Evolutionary conservation across 257 asterid genomes (phyloP).

Genomic region (Solanum sejunctum): DNA sequence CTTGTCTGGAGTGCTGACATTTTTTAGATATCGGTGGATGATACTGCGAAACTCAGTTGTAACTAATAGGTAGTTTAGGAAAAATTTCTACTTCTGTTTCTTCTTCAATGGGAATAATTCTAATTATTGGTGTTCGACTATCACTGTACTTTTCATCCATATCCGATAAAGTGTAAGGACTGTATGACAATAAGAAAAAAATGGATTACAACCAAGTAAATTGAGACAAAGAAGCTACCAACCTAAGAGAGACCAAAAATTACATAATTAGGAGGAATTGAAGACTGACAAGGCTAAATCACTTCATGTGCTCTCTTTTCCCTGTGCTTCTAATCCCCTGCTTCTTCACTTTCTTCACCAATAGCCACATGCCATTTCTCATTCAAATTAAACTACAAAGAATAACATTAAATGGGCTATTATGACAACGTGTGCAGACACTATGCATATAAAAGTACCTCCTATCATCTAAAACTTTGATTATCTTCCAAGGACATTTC

Average conservation of each 20-base stretch:
- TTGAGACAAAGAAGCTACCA: neutral
- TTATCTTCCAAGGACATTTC: no score
- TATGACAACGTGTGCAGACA: no score
- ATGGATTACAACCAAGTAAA: constrained; percentile 2
- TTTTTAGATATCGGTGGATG: neutral
- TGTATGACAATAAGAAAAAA: constrained; percentile 3
- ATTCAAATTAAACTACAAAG: constrained; percentile 13
- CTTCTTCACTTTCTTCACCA: constrained; percentile 43
- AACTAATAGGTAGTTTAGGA: neutral
- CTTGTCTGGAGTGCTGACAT: neutral
- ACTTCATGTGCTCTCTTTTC: constrained; percentile 8
- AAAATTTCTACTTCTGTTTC: neutral
- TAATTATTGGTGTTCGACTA: constrained; percentile 13
- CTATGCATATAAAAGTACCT: no score
- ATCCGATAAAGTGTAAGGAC: constrained; percentile 10
- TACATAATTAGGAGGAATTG: constrained; percentile 27
- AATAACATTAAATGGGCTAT: no score
- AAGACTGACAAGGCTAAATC: constrained; percentile 11
- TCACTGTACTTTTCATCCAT: constrained; percentile 13
- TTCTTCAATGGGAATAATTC: constrained; percentile 26
- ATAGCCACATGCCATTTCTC: constrained; percentile 22
- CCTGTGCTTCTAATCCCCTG: constrained; percentile 7
- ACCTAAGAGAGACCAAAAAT: neutral
- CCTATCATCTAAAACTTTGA: no score
- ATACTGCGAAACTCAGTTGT: neutral